Evolutionary conservation across 805 yeast species (phyloP), one percentile per base, ranked within the genome.

Genomic region (Yueomyces sinensis): DNA sequence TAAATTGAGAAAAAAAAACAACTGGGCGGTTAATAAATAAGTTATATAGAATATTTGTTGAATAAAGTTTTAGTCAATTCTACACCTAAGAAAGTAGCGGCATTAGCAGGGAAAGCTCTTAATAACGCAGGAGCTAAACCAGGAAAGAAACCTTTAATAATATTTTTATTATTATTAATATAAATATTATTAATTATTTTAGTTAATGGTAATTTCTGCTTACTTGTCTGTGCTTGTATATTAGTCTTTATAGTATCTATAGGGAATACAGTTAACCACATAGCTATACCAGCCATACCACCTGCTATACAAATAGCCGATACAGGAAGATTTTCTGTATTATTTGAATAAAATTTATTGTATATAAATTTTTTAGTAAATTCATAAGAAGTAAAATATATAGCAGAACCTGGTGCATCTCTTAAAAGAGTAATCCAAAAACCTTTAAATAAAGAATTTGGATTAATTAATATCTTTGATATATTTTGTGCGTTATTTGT

Each of bases 261-360:
- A 25, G 98, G 98, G 82, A 86, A 89, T 15, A 89, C 91, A 17
- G 81, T 82, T 22, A 79, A 60, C 98, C 98, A 89, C 98, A 89
- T 89, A 9, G 94, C 74, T 41, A 89, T 82, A 52, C 98, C 98
- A 1, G 96, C 94, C 52, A 75, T 69, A 17, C 97, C 98, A 56
- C 98, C 98, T 25, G 96, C 94, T 30, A 81, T 65, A 44, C 83
- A 73, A 40, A 91, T 74, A 23, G 91, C 86, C 17, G 70, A 59
- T 30, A 89, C 62, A 5, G 87, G 78, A 50, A 84, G 51, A 32
- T 71, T 65, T 17, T 73, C 72, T 13, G 58, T 56, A 17, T 54
- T 53, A 4, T 23, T 20, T 13, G 30, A 14, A 14, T 16, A 17
- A n/a, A 52, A 45, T 32, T 53, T 56, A 5, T 58, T 59, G 11